Base-by-base conservation (phyloP, 768 basidiomycete species). In the Erythrobasidium yunnanense region DNA sequence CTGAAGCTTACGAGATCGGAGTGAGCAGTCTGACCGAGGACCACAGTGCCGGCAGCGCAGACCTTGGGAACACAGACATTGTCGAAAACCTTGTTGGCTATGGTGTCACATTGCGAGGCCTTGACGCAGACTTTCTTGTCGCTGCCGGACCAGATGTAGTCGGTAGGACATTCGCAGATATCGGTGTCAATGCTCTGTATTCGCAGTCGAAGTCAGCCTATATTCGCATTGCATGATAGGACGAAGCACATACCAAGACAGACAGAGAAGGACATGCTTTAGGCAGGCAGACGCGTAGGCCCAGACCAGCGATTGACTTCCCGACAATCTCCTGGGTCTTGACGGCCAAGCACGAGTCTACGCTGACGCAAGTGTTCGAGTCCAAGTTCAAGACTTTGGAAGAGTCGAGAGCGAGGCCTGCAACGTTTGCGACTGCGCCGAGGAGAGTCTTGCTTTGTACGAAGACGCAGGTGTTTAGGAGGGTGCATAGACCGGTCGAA, bases 381-480 rank as follows among this genome's bases (percentile, higher is more conserved):
- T 38, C 46, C 22, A 62, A 7, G 30, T 62, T 47, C 8, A 62
- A 47, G 11, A 49, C 58, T 27, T 46, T 49, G 18, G 17, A 25
- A 4, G 46, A 25, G 58, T 62, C 58, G 20, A 62, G 38, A 23
- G 27, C 35, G 15, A 45, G 17, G 34, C 15, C 22, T 7, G 20
- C 58, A 17, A 62, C 15, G 45, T 62, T 45, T 27, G 46, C 34
- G 11, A 34, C 38, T 22, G 55, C 33, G n/a, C 25, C 33, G 55
- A 57, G 55, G 18, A 50, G 42, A 30, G 45, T 46, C 23, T 5
- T 23, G 55, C 15, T 55, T 30, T 38, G 22, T 23, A 46, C 17
- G 42, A 62, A 62, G 46, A 62, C 38, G 45, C 58, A 62, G 4
- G 58, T 22, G 46, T 62, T 62, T 3, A 55, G 54, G 7, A 32